Base-by-base conservation (phyloP, 2,329 filamentous ascomycete species). In the Pseudovirgaria hyperparasitica region DNA sequence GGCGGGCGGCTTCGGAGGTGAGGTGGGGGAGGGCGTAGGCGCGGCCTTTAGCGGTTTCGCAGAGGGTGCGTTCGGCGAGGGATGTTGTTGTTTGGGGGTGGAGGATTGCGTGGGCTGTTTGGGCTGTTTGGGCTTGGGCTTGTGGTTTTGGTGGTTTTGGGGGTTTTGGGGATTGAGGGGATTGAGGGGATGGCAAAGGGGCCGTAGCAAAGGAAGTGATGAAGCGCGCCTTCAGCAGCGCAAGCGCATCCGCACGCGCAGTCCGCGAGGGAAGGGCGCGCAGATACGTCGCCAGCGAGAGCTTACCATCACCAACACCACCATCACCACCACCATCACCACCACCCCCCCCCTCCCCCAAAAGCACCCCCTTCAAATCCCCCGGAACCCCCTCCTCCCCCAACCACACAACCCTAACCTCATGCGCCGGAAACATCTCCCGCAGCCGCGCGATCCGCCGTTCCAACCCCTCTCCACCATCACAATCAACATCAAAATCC, bases 21-120 rank as follows among this genome's bases (percentile, higher is more conserved):
- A 81, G 72, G 74, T 78, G 87, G 1, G 86, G 82, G 12, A 96
- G 58, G 4, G 79, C 72, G 39, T 78, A 85, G 1, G 87, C 90
- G 25, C 87, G 70, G 2, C 90, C 90, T 55, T 93, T 94, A 14
- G 87, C 85, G 3, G 87, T 85, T 55, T 90, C 82, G 5, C 82
- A 67, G 9, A 98, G 70, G 1, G 84, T 82, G 43, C 82, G 75
- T 39, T 87, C 82, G 4, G 90, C 87, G 16, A 98, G 72, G 10
- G 76, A 72, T 5, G 85, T 94, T 12, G 90, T 93, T 38, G 74
- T 92, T 54, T 87, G 76, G 13, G 82, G 86, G 53, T 90, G 77
- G 2, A 96, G 56, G 22, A 96, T 66, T 9, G 73, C 74, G 36
- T 77, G 16, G 65, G 56, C 10, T 59, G 51, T 34, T 69, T 64